Percentiles rank a stretch among this genome's conserved stretches.
Conservation (phyloP, 208 protist species). For the Wallacemonas rigidus region DNA sequence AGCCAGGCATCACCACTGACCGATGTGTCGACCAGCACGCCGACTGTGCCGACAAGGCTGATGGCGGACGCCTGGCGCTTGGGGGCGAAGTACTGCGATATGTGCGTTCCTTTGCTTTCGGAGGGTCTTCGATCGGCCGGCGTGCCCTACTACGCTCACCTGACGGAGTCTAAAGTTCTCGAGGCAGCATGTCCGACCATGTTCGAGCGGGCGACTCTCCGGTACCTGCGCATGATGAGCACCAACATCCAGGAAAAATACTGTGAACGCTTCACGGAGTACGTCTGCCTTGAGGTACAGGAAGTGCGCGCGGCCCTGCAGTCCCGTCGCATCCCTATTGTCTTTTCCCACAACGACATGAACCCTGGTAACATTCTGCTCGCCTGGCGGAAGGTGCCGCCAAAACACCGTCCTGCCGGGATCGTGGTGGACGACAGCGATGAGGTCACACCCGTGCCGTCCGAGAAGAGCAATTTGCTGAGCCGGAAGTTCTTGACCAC, state of each 20-base stretch:
- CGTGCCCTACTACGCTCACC: conserved; percentile 38
- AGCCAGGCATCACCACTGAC: conserved; percentile 17
- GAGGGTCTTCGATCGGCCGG: not conserved
- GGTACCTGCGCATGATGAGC: conserved; percentile 68
- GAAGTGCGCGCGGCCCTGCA: conserved; percentile 47
- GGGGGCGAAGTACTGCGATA: not conserved
- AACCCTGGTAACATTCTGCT: conserved; percentile 85
- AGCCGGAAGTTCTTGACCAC: conserved; percentile 68
- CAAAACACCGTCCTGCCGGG: conserved; percentile 22
- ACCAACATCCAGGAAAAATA: conserved; percentile 43
- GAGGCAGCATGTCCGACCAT: conserved; percentile 74
- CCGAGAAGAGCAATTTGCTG: conserved; percentile 46
- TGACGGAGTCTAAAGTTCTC: conserved; percentile 56
- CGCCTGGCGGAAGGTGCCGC: conserved; percentile 53
- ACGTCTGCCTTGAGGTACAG: conserved; percentile 55
- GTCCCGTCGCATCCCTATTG: conserved; percentile 47
- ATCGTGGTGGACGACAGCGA: conserved; percentile 39
- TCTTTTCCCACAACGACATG: conserved; percentile 87
- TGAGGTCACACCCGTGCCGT: conserved; percentile 45
- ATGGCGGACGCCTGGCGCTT: conserved; percentile 25
- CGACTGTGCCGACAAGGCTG: not conserved
- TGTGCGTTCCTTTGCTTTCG: conserved; percentile 5
- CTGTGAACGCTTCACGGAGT: conserved; percentile 43
- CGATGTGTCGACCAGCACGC: conserved; percentile 37
- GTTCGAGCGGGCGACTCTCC: conserved; percentile 77